A percentile compares a stretch with the other conserved stretches of the same genome.
Evolutionary conservation across 2,329 filamentous ascomycete species (phyloP).

Genomic region (Fusarium subtropicale): DNA sequence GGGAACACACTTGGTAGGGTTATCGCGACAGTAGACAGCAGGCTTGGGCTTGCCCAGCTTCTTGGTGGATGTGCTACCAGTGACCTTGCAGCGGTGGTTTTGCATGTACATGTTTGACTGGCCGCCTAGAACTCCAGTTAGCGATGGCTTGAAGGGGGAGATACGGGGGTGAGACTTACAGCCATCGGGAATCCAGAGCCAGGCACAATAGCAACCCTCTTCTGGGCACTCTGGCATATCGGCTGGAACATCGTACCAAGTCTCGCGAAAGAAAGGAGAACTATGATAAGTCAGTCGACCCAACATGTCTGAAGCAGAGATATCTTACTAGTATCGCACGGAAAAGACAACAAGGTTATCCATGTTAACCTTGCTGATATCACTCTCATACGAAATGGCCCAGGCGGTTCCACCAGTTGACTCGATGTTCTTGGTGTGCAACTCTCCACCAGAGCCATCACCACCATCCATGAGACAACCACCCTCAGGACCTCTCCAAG

Average conservation of each 20-base stretch:
- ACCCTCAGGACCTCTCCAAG: conserved; percentile 56
- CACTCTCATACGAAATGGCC: conserved; percentile 62
- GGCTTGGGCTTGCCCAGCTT: conserved; percentile 56
- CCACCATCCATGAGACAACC: conserved; percentile 46
- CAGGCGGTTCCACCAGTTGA: conserved; percentile 60
- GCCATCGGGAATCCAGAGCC: conserved; percentile 50
- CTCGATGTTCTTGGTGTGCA: conserved; percentile 60
- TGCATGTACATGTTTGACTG: conserved; percentile 58
- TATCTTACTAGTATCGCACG: conserved; percentile 56
- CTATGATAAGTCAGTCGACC: conserved; percentile 15
- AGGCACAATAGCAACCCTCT: conserved; percentile 49
- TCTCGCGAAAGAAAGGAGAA: conserved; percentile 48
- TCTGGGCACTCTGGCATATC: conserved; percentile 47
- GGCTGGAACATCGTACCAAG: conserved; percentile 47
- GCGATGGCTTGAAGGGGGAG: neutral
- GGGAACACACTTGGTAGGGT: conserved; percentile 56
- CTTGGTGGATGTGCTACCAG: conserved; percentile 55
- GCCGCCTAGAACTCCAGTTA: conserved; percentile 28
- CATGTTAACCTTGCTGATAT: conserved; percentile 60
- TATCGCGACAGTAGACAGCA: conserved; percentile 57
- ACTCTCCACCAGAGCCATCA: conserved; percentile 56
- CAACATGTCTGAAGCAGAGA: fast-evolving
- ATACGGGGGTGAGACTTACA: conserved; percentile 22
- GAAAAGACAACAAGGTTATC: conserved; percentile 65
- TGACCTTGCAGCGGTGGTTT: conserved; percentile 62